phyloP scores from a whole-genome alignment of 176 grass and related monocot species.

The Eragrostis curvula region DNA sequence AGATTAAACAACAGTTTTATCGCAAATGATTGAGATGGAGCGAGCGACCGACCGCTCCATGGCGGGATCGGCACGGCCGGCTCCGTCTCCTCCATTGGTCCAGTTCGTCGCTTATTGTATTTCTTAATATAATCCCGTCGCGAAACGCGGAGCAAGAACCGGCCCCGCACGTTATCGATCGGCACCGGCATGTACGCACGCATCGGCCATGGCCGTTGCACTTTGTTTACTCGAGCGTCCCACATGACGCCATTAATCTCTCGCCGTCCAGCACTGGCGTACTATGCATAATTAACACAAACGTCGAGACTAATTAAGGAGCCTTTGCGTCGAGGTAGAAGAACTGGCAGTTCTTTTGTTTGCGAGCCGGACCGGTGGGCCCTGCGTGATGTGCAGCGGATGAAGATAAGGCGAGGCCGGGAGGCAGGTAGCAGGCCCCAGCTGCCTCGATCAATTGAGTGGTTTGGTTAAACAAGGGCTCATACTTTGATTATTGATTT shows the following conservation, averaged over 20 bases:
- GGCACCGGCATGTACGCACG: neutral
- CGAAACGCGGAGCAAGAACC: slow-evolving; percentile 50
- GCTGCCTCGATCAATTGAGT: slow-evolving; percentile 12
- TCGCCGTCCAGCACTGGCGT: neutral
- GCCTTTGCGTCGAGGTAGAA: slow-evolving; percentile 25
- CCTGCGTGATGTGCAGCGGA: slow-evolving; percentile 49
- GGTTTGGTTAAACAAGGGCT: slow-evolving; percentile 41
- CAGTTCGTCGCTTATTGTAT: slow-evolving; percentile 7
- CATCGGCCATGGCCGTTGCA: neutral
- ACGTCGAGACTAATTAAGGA: neutral
- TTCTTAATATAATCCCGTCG: slow-evolving; percentile 6
- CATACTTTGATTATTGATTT: slow-evolving; percentile 18
- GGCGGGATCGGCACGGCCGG: neutral
- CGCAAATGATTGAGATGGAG: slow-evolving; percentile 44
- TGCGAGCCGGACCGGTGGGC: slow-evolving; percentile 9
- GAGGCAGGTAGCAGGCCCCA: neutral
- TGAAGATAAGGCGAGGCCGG: slow-evolving; percentile 53
- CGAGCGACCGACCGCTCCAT: neutral
- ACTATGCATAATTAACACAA: neutral
- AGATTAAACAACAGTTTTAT: slow-evolving; percentile 11
- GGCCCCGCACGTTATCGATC: slow-evolving; percentile 27
- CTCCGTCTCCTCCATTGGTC: neutral
- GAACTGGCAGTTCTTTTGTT: neutral
- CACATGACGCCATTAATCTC: slow-evolving; percentile 31
- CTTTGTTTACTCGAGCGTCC: neutral